Evolutionary conservation across 345 rosid genomes (phyloP).

Genomic region (Brassica carinata): DNA sequence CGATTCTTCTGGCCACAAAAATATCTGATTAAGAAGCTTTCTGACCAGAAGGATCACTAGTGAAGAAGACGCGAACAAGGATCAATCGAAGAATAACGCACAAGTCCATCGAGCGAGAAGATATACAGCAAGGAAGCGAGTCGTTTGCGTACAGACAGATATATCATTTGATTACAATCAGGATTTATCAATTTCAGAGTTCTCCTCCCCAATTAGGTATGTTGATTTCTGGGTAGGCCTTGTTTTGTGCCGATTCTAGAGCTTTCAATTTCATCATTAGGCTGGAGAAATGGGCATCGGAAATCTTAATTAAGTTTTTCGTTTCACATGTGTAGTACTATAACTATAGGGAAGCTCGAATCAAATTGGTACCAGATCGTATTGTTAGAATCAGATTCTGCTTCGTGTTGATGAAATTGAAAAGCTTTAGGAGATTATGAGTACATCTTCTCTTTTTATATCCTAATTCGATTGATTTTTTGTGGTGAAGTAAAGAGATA

Average conservation of each 20-base stretch:
- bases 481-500: not conserved
- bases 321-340: not conserved
- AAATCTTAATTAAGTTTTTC: not conserved
- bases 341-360: not conserved
- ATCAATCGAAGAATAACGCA: not conserved
- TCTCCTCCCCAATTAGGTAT: conserved; percentile 18
- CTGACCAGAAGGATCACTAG: not conserved
- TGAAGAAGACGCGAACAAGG: not conserved
- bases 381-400: not conserved
- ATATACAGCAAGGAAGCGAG: not conserved
- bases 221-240: not conserved
- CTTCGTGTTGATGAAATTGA: not conserved
- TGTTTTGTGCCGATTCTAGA: not conserved
- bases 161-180: conserved; percentile 3
- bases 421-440: too few relatives aligned
- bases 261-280: not conserved
- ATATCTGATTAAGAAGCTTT: not conserved
- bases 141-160: not conserved
- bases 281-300: not conserved
- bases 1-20: not conserved
- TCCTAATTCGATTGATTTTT: not conserved
- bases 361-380: not conserved
- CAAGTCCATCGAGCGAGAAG: not conserved
- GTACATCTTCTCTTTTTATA: not conserved
- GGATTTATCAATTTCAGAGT: not conserved